phyloP scores from a whole-genome alignment of 306 rosid species.

The Geum urbanum region DNA sequence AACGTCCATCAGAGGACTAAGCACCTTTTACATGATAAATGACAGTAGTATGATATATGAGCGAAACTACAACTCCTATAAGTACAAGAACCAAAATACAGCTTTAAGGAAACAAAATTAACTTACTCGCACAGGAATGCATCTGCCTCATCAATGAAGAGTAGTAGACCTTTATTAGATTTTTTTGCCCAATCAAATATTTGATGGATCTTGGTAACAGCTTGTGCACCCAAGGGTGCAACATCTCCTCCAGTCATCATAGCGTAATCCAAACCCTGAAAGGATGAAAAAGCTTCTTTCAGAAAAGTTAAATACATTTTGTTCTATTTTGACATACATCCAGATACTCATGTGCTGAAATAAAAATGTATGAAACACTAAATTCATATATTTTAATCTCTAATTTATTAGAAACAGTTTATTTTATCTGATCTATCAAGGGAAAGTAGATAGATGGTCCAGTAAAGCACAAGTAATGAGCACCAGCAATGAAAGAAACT shows the following conservation, averaged over 20 bases:
- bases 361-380: no score
- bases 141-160: constrained; percentile 98
- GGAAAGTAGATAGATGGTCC: not conserved
- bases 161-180: constrained; percentile 80
- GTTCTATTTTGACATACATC: not conserved
- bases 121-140: constrained; percentile 99
- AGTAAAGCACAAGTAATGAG: constrained; percentile 5
- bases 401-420: not conserved
- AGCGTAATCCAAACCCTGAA: constrained; percentile 98
- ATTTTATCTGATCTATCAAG: not conserved
- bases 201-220: constrained; percentile 96
- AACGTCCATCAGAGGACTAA: constrained; percentile 8
- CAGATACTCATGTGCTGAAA: no score
- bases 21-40: not conserved
- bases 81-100: not conserved
- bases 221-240: constrained; percentile 93
- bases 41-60: not conserved
- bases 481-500: not conserved
- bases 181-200: constrained; percentile 99
- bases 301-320: not conserved
- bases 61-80: no score
- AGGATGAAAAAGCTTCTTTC: not conserved
- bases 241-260: constrained; percentile 99
- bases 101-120: not conserved
- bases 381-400: not conserved